Base-by-base conservation (phyloP, 176 grass and related monocot species). In the Alopecurus myosuroides region DNA sequence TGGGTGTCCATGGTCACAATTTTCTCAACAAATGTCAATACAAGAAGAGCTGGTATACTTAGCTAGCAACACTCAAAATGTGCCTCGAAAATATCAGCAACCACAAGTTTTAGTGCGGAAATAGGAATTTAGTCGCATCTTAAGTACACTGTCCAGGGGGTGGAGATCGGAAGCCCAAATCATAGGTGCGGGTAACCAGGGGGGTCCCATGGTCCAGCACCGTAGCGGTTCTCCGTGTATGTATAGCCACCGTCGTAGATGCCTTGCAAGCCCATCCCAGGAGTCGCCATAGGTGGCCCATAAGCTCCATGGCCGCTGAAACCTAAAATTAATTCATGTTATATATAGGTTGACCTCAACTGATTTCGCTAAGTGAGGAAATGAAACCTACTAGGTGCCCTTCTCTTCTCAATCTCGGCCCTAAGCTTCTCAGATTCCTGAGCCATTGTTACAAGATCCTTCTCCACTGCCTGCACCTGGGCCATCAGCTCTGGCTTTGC, bases 381-480 rank as follows among this genome's bases (percentile, higher is more conserved):
- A 45, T 34, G 29, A 76, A 52, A 76, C 51, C 62, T 88, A 94
- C 88, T 75, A 66, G 82, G 76, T 52, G 62, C 62, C 63, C 39
- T 88, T 84, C 86, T 88, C 80, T 84, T 94, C 23, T 88, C 86
- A 74, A 91, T 46, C 35, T 94, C 86, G 60, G 89, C 79, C 76
- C 92, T 94, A 26, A 94, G 88, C 77, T 78, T 91, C 86, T 94
- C 89, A 39, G 87, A 71, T 20, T 91, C 92, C 42, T 88, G 89
- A 77, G 91, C 88, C 88, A 90, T 88, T 45, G 82, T 70, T 19
- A 93, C 85, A 29, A 93, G 88, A 90, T 93, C 88, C n/a, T 88
- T 93, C 85, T 93, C 91, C 91, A 90, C 85, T 72, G 74, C 74
- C 71, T 84, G 85, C 50, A 87, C 88, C 62, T 88, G 88, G 65